phyloP scores from a whole-genome alignment of 1,284 basidiomycete species.

The Cutaneotrichosporon dermatis region DNA sequence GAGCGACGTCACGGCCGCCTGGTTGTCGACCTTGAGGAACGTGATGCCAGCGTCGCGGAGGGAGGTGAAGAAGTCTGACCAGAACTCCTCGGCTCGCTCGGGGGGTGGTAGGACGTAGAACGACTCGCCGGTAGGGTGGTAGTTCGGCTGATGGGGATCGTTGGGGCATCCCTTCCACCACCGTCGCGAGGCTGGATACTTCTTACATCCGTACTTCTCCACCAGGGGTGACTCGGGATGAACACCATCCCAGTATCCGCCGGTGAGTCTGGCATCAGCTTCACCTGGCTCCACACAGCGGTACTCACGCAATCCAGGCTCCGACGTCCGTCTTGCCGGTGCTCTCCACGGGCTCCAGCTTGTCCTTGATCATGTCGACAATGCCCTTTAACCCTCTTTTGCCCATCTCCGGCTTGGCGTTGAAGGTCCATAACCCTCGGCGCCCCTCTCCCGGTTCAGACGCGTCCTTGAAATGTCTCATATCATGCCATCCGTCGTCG shows the following conservation, averaged over 20 bases:
- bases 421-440: constrained; percentile 14
- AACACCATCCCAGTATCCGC: constrained; percentile 39
- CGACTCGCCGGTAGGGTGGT: constrained; percentile 2
- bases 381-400: constrained; percentile 2
- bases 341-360: not conserved
- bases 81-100: constrained; percentile 28
- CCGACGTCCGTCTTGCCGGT: constrained; percentile 20
- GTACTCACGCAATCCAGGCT: constrained; percentile 26
- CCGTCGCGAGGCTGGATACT: constrained; percentile 12
- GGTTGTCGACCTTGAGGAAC: constrained; percentile 40
- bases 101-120: constrained; percentile 25
- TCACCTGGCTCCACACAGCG: not conserved
- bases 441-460: not conserved
- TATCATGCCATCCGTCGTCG: constrained; percentile 42
- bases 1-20: constrained; percentile 21
- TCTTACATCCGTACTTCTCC: constrained; percentile 23
- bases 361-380: constrained; percentile 5
- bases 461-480: constrained; percentile 2
- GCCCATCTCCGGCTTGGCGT: constrained; percentile 5
- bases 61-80: constrained; percentile 32
- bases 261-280: constrained; percentile 14
- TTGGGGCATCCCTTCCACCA: constrained; percentile 8
- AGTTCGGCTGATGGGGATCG: constrained; percentile 8
- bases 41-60: constrained; percentile 27
- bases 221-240: constrained; percentile 26